Evolutionary conservation across 2,329 filamentous ascomycete species (phyloP), one percentile per base, ranked within the genome.

Genomic region (Hymenotorrendiella dingleyae): DNA sequence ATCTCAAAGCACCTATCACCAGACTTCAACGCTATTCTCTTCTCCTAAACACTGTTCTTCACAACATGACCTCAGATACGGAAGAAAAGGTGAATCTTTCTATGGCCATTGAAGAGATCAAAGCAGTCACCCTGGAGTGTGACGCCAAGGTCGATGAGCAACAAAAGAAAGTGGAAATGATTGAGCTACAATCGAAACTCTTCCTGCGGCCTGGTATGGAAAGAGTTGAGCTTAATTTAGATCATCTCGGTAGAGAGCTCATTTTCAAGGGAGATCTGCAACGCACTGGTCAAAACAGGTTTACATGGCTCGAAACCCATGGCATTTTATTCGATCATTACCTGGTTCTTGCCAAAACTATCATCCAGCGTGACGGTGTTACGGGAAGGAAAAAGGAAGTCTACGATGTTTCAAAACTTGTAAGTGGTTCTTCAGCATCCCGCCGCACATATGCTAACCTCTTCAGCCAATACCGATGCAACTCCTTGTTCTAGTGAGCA

Each of bases 381-480:
- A 78, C 77, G 36, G 77, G 76, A n/a, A 75, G 83, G 41, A 93
- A 84, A 65, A 88, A 86, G 55, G 80, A 84, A 57, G 73, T 74
- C 52, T 98, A 93, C 55, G 93, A 98, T 63, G 91, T 98, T 23
- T 96, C 90, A 1, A 90, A 94, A 63, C 74, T 94, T 65, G 82
- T 84, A 65, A 66, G 75, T 58, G 35, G 19, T 10, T 5, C 20
- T 6, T 35, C n/a, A n/a, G 20, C 16, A 16, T 4, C 14, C 28
- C 22, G 12, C 12, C 27, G 11, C 12, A 26, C 11, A 27, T 32
- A 26, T 36, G 65, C 58, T 49, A 40, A 47, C 24, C 8, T 42
- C 70, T 88, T 86, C 42, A 84, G 74, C 93, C 93, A 6, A 96
- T 98, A 50, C 93, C 93, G 0, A 98, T 98, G 91, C 90, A 94